Evolutionary conservation across 768 basidiomycete genomes (phyloP), one percentile per base, ranked within the genome.

Genomic region (Termitomyces sp.): DNA sequence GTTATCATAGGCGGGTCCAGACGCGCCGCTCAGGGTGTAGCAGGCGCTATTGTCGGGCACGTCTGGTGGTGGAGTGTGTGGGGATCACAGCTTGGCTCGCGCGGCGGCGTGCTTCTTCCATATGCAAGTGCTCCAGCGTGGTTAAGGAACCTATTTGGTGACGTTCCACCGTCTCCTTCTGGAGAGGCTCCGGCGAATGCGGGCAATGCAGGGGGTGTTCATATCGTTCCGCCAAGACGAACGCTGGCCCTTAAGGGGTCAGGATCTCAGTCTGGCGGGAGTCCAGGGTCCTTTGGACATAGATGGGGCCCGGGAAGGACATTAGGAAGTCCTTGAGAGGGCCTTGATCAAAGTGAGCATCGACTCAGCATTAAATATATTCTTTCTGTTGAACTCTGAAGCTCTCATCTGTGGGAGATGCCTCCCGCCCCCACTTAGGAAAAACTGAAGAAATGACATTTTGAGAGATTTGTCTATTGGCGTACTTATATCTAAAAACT

Each of bases 1-100:
- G 67, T 89, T 47, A 66, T 94, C 64, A 77, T 78, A 58, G 83
- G 72, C 10, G 88, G 88, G 4, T 81, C 85, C 0, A 37, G 58
- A 1, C 81, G 78, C 3, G 88, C 85, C 4, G 80, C 83, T 7
- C 64, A 75, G 27, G 73, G 79, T 27, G 67, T 91, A 48, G 85
- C 86, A 0, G 93, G 93, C 8, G 79, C 88, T 34, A 77, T 90
- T 32, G 80, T 86, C 2, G 92, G 92, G 0, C 91, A 94, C 67
- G 68, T 82, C 9, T 94, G 90, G 88, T 92, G 87, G 85, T 90
- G 85, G 85, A 66, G 74, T 24, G 77, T 90, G 8, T 85, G 85
- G 78, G 80, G 82, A 26, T 72, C 73, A 31, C 72, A 69, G 18
- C 66, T 75, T n/a, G 77, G 79, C 27, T 68, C 67, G 6, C 68